phyloP scores from a whole-genome alignment of 768 basidiomycete genomes.

The Rhodotorula paludigena region DNA sequence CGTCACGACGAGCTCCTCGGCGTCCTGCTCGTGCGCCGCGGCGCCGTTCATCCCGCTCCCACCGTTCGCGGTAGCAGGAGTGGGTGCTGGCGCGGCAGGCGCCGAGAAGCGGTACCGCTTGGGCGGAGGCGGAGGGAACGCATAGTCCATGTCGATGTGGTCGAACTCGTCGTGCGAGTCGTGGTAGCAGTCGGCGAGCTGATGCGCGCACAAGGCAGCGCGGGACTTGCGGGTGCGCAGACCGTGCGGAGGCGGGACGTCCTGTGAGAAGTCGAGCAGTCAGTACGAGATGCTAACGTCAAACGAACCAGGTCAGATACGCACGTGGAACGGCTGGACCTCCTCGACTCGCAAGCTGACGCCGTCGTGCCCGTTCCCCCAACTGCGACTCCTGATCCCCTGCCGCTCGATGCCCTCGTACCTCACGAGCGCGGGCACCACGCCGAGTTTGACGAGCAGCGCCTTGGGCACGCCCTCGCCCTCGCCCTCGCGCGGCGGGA shows the following conservation, averaged over 20 bases:
- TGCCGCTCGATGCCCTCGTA: constrained; percentile 47
- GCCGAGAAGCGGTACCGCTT: constrained; percentile 5
- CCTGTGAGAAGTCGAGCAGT: background rate
- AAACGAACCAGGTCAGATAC: constrained; percentile 18
- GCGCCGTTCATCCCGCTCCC: no score
- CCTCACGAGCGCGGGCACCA: constrained; percentile 47
- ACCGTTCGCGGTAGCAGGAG: rapidly evolving
- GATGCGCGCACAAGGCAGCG: background rate
- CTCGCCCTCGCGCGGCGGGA: background rate
- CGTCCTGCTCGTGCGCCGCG: no score
- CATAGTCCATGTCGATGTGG: background rate
- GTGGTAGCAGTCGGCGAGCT: background rate
- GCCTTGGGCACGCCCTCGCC: constrained; percentile 20
- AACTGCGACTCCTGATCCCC: constrained; percentile 48
- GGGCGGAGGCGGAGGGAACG: background rate
- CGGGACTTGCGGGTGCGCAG: background rate
- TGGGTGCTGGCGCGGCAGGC: no score
- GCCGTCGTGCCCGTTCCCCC: constrained; percentile 53
- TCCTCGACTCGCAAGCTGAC: constrained; percentile 48
- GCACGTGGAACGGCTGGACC: constrained; percentile 45
- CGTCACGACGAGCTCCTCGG: background rate
- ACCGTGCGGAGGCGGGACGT: background rate
- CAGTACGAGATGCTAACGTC: background rate
- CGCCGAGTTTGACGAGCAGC: constrained; percentile 45
- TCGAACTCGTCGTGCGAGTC: background rate